phyloP scores from a whole-genome alignment of 176 grass and related monocot species.

The Raddia guianensis region DNA sequence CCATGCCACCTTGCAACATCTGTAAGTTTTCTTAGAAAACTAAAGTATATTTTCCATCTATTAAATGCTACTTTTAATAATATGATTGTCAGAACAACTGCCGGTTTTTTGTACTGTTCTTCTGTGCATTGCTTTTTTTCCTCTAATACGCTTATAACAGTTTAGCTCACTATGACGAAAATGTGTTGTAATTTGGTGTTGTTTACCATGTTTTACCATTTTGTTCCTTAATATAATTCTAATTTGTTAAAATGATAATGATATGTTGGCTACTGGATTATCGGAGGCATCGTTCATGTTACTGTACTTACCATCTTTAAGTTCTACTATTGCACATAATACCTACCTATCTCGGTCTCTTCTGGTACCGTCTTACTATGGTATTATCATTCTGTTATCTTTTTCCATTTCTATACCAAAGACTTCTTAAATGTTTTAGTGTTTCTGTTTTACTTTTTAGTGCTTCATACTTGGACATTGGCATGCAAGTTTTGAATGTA shows the following conservation, averaged over 20 bases:
- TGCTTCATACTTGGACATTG: background rate
- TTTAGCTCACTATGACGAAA: background rate
- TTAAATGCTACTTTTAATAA: background rate
- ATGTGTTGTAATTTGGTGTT: background rate
- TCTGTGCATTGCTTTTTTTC: background rate
- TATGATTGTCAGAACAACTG: background rate
- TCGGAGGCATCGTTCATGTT: background rate
- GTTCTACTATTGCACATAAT: background rate
- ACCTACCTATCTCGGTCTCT: background rate
- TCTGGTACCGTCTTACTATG: too few relatives aligned
- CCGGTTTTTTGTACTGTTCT: background rate
- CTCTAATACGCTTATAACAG: background rate
- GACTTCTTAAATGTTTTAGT: background rate
- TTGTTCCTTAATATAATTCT: background rate
- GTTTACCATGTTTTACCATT: background rate
- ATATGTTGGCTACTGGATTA: background rate
- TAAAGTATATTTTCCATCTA: background rate
- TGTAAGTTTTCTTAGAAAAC: constrained; percentile 53
- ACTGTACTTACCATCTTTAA: background rate
- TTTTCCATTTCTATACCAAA: background rate
- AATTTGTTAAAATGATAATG: background rate
- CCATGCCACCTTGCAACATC: constrained; percentile 78
- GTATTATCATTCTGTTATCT: background rate
- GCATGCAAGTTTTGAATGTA: background rate
- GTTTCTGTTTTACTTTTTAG: background rate